Conservation (phyloP, 176 grass and related monocot species). For the Oryza nivara region DNA sequence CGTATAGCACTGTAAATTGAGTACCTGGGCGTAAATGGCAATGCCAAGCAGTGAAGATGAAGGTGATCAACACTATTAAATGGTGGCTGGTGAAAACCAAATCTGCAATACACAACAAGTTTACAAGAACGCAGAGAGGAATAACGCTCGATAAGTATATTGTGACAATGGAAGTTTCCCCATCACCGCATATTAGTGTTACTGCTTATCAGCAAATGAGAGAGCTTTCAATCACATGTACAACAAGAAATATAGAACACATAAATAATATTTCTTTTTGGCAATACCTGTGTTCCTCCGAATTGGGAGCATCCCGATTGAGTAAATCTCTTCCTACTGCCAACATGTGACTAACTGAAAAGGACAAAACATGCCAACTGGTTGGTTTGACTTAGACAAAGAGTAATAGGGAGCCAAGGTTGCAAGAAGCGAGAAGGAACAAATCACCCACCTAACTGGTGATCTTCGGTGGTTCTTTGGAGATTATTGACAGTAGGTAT, state of each 20-base stretch:
- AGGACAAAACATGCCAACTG: constrained; percentile 20
- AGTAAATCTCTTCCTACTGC: constrained; percentile 85
- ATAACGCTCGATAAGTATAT: background rate
- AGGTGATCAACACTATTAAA: constrained; percentile 93
- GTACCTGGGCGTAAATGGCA: constrained; percentile 83
- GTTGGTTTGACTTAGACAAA: background rate
- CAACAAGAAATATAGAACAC: constrained; percentile 11
- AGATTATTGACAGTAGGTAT: constrained; percentile 77
- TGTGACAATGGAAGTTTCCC: background rate
- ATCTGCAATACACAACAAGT: constrained; percentile 45
- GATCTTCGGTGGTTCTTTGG: constrained; percentile 54
- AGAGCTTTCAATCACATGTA: constrained; percentile 1
- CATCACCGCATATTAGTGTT: background rate
- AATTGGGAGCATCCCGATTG: constrained; percentile 68
- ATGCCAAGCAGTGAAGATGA: constrained; percentile 89
- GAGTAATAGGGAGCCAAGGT: background rate
- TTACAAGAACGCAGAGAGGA: background rate
- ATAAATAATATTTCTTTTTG: constrained; percentile 12
- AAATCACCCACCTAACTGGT: constrained; percentile 69
- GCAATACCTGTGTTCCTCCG: constrained; percentile 73
- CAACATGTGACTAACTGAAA: constrained; percentile 87
- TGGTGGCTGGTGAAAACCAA: constrained; percentile 94
- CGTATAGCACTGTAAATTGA: background rate
- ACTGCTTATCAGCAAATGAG: background rate
- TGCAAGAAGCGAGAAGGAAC: constrained; percentile 32